Conservation (phyloP, 345 rosid genomes). For the Isatis tinctoria region DNA sequence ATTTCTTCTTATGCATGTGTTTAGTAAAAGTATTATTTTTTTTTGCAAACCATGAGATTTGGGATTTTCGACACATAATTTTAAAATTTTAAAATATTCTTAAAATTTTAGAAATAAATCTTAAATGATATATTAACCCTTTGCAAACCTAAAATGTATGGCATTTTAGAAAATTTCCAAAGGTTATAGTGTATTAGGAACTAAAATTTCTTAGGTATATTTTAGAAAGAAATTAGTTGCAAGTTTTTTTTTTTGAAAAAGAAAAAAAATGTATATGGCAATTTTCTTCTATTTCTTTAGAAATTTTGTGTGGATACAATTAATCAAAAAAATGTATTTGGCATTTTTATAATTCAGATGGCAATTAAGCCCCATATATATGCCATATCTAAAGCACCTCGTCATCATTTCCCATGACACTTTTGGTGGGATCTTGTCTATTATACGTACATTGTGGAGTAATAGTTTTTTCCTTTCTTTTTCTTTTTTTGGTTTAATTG, state of each 20-base stretch:
- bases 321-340: not conserved
- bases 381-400: constrained; percentile 16
- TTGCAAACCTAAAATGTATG: no score
- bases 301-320: not conserved
- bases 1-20: no score
- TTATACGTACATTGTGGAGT: not conserved
- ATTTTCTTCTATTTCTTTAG: not conserved
- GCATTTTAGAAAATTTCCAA: no score
- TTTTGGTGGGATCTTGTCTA: constrained; percentile 30
- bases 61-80: no score
- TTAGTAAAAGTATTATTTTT: no score
- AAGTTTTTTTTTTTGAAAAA: no score
- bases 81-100: no score
- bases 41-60: no score
- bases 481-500: not conserved
- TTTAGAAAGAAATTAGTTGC: not conserved
- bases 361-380: constrained; percentile 8
- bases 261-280: no score
- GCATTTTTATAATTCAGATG: not conserved
- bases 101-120: no score
- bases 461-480: not conserved
- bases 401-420: constrained; percentile 14
- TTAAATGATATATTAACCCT: no score
- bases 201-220: not conserved
- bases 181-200: not conserved